phyloP scores from a whole-genome alignment of 148 eudicot species.

The Persicaria tinctoria region DNA sequence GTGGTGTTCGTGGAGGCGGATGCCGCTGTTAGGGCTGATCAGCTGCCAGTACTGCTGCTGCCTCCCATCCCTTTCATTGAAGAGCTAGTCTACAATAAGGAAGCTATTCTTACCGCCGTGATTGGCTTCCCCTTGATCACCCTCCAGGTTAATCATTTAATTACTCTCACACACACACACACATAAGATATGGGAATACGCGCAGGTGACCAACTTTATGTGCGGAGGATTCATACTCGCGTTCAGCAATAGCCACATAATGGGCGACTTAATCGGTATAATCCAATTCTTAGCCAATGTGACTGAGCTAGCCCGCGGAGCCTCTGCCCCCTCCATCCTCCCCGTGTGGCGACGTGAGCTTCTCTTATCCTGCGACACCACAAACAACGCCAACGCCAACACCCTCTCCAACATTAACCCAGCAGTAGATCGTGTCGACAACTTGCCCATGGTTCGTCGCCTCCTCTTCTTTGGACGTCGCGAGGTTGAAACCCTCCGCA shows the following conservation, averaged over 20 bases:
- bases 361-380: slow-evolving; percentile 14
- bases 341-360: neutral
- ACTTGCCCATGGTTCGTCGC: neutral
- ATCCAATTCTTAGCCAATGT: neutral
- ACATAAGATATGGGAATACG: too few species aligned
- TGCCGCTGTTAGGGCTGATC: neutral
- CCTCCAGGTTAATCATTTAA: too few species aligned
- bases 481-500: slow-evolving; percentile 3
- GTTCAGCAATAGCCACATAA: neutral
- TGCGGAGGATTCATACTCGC: neutral
- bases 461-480: slow-evolving; percentile 5
- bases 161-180: too few species aligned
- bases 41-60: neutral
- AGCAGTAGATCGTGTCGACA: slow-evolving; percentile 14
- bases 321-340: neutral
- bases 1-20: neutral
- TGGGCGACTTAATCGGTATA: neutral
- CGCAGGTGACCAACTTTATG: neutral
- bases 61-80: neutral
- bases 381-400: too few species aligned
- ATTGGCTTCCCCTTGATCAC: too few species aligned
- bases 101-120: neutral
- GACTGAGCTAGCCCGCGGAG: neutral
- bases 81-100: neutral
- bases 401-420: too few species aligned